Percentiles rank a stretch among this genome's conserved stretches.
phyloP scores from a whole-genome alignment of 768 basidiomycete genomes.

The Kondoa subrosea region DNA sequence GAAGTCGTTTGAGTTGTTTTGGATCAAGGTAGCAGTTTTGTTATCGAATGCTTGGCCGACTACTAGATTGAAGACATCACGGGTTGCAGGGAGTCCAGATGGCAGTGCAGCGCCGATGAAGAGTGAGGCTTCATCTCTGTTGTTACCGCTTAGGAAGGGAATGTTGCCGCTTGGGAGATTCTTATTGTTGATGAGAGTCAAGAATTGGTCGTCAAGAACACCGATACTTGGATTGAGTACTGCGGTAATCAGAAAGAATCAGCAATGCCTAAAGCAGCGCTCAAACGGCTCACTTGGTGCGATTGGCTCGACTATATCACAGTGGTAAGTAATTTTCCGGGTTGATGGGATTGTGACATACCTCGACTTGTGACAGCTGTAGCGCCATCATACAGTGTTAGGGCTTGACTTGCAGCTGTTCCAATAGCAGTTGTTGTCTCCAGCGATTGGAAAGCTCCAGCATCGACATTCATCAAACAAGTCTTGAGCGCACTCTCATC shows the following conservation, averaged over 20 bases:
- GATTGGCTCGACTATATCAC: slow-evolving; percentile 12
- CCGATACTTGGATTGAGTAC: slow-evolving; percentile 13
- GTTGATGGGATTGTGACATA: no score
- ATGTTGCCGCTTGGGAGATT: slow-evolving; percentile 8
- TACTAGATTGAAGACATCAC: neutral
- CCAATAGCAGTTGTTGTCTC: neutral
- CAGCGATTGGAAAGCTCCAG: neutral
- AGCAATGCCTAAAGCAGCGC: no score
- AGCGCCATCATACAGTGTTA: slow-evolving; percentile 4
- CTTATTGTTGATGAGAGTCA: slow-evolving; percentile 7
- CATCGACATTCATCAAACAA: slow-evolving; percentile 9
- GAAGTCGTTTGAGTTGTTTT: slow-evolving; percentile 9
- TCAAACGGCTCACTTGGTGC: no score
- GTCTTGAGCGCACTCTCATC: slow-evolving; percentile 1
- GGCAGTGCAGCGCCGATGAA: slow-evolving; percentile 11
- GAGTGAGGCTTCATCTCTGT: slow-evolving; percentile 15
- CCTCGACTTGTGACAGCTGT: slow-evolving; percentile 3
- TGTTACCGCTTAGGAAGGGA: slow-evolving; percentile 14
- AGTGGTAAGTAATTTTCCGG: no score
- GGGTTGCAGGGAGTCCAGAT: slow-evolving; percentile 8
- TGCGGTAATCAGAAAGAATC: no score
- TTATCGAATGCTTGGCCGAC: slow-evolving; percentile 7
- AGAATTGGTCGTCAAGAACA: slow-evolving; percentile 15
- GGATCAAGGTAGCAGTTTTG: slow-evolving; percentile 1
- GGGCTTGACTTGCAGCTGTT: neutral